Base-by-base conservation (phyloP, 2,329 filamentous ascomycete species). In the Trichoderma atrobrunneum region DNA sequence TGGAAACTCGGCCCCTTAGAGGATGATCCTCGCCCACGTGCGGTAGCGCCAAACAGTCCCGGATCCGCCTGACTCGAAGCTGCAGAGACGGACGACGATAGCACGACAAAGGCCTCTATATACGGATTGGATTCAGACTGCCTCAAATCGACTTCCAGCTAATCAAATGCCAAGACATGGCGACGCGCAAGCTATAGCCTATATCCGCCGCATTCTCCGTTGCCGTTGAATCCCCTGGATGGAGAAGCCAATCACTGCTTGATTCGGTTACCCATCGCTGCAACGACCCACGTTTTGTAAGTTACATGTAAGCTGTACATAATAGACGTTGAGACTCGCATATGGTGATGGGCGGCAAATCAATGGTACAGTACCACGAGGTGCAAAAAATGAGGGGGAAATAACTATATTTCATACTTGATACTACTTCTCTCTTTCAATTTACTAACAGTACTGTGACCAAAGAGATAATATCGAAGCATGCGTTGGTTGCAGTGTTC, bases 21-120 rank as follows among this genome's bases (percentile, higher is more conserved):
- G 26, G 26, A 48, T 60, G 26, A 24, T 39, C 21, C 66, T 43
- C 66, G 66, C 66, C 66, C 66, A 69, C 66, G 66, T 69, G 66
- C 26, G 43, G 18, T 24, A 32, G 56, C 26, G 56, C 36, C 34
- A 51, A 18, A 16, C n/a, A 51, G 8, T n/a, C 14, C 51, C 26
- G 12, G 32, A 24, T 21, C 34, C 32, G 34, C 64, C 51, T 60
- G 34, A 43, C 36, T 60, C 54, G 16, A 61, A 48, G 14, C 24
- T 18, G 56, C 18, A 51, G 66, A 67, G 26, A 16, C 21, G 18
- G 28, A 5, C 18, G 10, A 18, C 43, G 66, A 61, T 26, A 18
- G 28, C 32, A 59, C n/a, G 18, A 43, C 51, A 1, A 51, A 60
- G 7, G 7, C n/a, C n/a, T 11, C 43, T 51, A 54, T 24, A 54